Evolutionary conservation across 2,329 filamentous ascomycete genomes (phyloP).

Genomic region (Monilinia fructigena): DNA sequence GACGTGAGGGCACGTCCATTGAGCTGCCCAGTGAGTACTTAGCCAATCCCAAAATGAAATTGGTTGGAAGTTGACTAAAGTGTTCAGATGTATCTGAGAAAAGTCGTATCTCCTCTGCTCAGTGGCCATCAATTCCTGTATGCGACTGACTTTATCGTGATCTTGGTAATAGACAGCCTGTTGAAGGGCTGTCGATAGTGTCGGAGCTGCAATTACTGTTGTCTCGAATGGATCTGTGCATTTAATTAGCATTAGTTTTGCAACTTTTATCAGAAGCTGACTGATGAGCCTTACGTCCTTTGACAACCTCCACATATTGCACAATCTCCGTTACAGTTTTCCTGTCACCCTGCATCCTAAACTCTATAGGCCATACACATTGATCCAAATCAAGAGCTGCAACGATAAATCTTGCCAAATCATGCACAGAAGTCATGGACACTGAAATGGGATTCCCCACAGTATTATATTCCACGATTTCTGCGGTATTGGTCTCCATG

Average conservation of each 20-base stretch:
- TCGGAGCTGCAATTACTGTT: conserved; percentile 30
- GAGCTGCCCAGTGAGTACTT: conserved; percentile 45
- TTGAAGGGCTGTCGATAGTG: conserved; percentile 29
- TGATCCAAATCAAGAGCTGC: conserved; percentile 63
- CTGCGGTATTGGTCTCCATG: conserved; percentile 55
- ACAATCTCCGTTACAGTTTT: conserved; percentile 61
- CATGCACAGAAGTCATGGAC: conserved; percentile 66
- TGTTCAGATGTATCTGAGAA: conserved; percentile 58
- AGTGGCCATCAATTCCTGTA: conserved; percentile 65
- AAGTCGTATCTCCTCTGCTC: conserved; percentile 68
- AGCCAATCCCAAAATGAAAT: conserved; percentile 57
- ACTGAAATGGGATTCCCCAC: conserved; percentile 54
- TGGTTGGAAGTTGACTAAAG: conserved; percentile 49
- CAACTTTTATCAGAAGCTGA: conserved; percentile 9
- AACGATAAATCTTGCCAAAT: conserved; percentile 69
- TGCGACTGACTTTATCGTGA: conserved; percentile 50
- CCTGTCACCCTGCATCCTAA: conserved; percentile 66
- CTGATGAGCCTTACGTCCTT: conserved; percentile 46
- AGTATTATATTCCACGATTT: conserved; percentile 57
- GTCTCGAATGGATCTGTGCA: conserved; percentile 28
- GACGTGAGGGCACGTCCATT: background rate
- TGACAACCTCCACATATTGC: conserved; percentile 48
- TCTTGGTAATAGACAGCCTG: conserved; percentile 42
- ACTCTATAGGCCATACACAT: conserved; percentile 64
- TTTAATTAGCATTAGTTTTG: conserved; percentile 16